Evolutionary conservation across 2,329 filamentous ascomycete species (phyloP), one percentile per base, ranked within the genome.

Genomic region (Neofusicoccum ribis): DNA sequence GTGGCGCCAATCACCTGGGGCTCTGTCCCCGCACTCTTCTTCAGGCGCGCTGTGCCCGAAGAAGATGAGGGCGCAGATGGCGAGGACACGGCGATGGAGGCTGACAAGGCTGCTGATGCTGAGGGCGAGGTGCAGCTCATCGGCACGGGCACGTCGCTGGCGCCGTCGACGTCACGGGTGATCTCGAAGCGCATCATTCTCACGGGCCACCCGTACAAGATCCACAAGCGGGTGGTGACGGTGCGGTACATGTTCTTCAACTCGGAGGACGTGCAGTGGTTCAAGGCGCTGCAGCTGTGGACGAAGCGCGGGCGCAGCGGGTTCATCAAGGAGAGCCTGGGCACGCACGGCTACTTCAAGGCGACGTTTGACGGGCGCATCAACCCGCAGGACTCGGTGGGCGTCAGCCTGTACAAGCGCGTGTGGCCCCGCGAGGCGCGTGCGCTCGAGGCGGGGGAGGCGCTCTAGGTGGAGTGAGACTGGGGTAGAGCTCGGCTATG

Each of bases 211-310:
- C 95, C 96, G 0, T 97, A 92, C 85, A 97, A 99, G 82, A 99
- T 99, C 77, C 92, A 99, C 87, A 97, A 97, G 86, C 93, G 91
- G 79, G 84, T 99, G 27, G 95, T 99, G 66, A 99, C 96, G 0
- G 89, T 99, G 52, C 90, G 95, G 36, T 99, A 99, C 85, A 99
- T 99, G 96, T 99, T 99, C 85, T 99, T 99, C 88, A 96, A 94
- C 82, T 84, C 90, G 56, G 92, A 94, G 72, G 96, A 99, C 70
- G 92, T 99, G 37, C 88, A 91, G 70, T 99, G 95, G 93, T 99
- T 98, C 86, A 96, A 97, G 82, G 94, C 94, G 0, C 78, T 99
- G 75, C 94, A 95, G 67, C 80, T 99, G 68, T 99, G 94, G 93
- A 99, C 95, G 5, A 91, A 88, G 81, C 83, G 94, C 36, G 95